Evolutionary conservation across 164 flowering plant species (phyloP).

Genomic region (Hamamelis virginiana): DNA sequence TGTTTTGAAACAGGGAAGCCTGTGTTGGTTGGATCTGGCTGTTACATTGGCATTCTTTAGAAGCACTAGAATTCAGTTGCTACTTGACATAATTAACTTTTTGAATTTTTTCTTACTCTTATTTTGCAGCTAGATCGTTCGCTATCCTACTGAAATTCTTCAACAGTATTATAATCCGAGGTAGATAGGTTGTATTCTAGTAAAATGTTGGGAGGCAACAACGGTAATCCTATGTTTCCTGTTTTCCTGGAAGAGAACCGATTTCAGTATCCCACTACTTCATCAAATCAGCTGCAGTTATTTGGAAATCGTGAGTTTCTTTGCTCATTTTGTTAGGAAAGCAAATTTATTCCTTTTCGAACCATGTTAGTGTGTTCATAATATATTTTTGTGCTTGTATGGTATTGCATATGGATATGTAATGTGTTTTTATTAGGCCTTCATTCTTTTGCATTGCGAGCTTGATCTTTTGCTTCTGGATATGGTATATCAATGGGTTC

Average conservation of each 20-base stretch:
- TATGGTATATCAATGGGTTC: too few species aligned
- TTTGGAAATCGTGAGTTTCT: slow-evolving; percentile 35
- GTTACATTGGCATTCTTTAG: not conserved
- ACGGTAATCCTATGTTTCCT: slow-evolving; percentile 28
- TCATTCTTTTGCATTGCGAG: too few species aligned
- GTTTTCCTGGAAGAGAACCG: slow-evolving; percentile 27
- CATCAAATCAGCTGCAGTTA: slow-evolving; percentile 39
- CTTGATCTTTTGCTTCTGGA: too few species aligned
- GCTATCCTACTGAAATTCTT: not conserved
- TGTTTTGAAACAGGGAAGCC: too few species aligned
- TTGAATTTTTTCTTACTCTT: not conserved
- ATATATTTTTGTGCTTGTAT: too few species aligned
- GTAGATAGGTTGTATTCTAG: not conserved
- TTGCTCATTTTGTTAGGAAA: too few species aligned
- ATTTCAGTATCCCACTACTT: slow-evolving; percentile 24
- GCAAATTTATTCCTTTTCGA: too few species aligned
- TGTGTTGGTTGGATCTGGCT: not conserved
- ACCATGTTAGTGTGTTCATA: too few species aligned
- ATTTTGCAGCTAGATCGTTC: slow-evolving; percentile 12
- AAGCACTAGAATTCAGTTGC: not conserved
- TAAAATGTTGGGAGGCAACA: slow-evolving; percentile 42
- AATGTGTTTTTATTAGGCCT: too few species aligned
- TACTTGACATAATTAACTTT: not conserved
- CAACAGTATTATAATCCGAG: not conserved
- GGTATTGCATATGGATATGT: too few species aligned